Evolutionary conservation across 2,329 filamentous ascomycete genomes (phyloP).

Genomic region (Aspergillus unguis): DNA sequence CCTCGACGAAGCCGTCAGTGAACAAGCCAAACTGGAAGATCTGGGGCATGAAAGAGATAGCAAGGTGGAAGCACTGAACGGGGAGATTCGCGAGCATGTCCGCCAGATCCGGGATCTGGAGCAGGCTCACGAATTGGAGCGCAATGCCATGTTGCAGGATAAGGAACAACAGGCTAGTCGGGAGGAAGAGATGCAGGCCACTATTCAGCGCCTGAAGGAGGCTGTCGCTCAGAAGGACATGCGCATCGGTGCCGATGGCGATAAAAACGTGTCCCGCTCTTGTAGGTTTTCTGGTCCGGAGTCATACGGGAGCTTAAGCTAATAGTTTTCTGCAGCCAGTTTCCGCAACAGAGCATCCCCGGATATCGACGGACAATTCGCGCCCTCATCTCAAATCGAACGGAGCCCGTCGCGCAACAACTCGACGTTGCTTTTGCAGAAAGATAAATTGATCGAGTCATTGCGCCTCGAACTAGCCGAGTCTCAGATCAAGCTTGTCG

Average conservation of each 20-base stretch:
- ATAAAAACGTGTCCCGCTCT: slow-evolving; percentile 50
- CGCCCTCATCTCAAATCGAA: slow-evolving; percentile 77
- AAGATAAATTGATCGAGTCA: slow-evolving; percentile 93
- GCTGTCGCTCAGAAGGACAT: slow-evolving; percentile 72
- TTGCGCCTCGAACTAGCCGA: slow-evolving; percentile 89
- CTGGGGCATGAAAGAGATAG: slow-evolving; percentile 81
- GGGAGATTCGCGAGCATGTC: slow-evolving; percentile 78
- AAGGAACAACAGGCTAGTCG: slow-evolving; percentile 81
- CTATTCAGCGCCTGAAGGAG: slow-evolving; percentile 90
- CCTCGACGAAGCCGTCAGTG: slow-evolving; percentile 77
- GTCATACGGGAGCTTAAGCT: slow-evolving; percentile 11
- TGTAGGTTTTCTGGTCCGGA: slow-evolving; percentile 39
- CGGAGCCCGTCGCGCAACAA: slow-evolving; percentile 86
- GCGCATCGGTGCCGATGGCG: slow-evolving; percentile 49
- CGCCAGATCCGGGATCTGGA: slow-evolving; percentile 89
- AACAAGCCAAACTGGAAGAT: slow-evolving; percentile 86
- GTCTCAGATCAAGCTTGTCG: slow-evolving; percentile 89
- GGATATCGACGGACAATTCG: slow-evolving; percentile 77
- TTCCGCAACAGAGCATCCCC: slow-evolving; percentile 54
- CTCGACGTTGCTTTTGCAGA: slow-evolving; percentile 86
- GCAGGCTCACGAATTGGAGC: slow-evolving; percentile 85
- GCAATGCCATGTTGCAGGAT: slow-evolving; percentile 81
- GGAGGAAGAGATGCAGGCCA: slow-evolving; percentile 85
- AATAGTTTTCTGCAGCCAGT: slow-evolving; percentile 34
- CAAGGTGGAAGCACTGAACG: slow-evolving; percentile 73